Evolutionary conservation across 257 asterid genomes (phyloP), one percentile per base, ranked within the genome.

Genomic region (Solanum raphanifolium): DNA sequence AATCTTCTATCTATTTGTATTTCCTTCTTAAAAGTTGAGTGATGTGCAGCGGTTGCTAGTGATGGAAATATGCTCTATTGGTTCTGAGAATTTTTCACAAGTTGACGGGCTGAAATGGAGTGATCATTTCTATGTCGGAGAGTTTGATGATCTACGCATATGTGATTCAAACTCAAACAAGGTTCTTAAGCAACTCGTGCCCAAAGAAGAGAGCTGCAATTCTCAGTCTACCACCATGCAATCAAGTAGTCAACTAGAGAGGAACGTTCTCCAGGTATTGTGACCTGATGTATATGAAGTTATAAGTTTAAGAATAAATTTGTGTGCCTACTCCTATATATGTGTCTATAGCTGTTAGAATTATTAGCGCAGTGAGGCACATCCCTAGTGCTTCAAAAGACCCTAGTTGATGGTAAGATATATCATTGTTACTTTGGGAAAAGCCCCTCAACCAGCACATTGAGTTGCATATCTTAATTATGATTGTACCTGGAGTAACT

Each of bases 81-180:
- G 87, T 86, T 89, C 90, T 72, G 92, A 91, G 86, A 91, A 88
- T 35, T 85, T 76, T 86, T 85, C 92, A 38, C 93, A 90, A 84
- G 79, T 87, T 76, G 83, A 31, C 76, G 72, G 76, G 66, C 88
- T 93, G 88, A 71, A 84, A 36, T 96, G 99, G 99, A 89, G 90
- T 25, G 93, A 92, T 88, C 97, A 95, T 90, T 90, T 96, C 38
- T 95, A 96, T 65, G 90, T 62, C 1, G 95, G 97, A 86, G 99
- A 96, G 89, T 95, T 94, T 62, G 81, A 88, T 55, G 95, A 94
- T 89, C 88, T 96, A 85, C 29, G 86, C 82, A 21, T 87, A 38
- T 91, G 94, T 65, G 89, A 87, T 75, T 93, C 92, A 87, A 91
- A 86, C 91, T 91, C 94, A 1, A 52, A 89, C 36, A 91, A 90